A percentile compares a stretch with the other conserved stretches of the same genome.
phyloP scores from a whole-genome alignment of 1,139 yeast species.

The Diutina siamensis region DNA sequence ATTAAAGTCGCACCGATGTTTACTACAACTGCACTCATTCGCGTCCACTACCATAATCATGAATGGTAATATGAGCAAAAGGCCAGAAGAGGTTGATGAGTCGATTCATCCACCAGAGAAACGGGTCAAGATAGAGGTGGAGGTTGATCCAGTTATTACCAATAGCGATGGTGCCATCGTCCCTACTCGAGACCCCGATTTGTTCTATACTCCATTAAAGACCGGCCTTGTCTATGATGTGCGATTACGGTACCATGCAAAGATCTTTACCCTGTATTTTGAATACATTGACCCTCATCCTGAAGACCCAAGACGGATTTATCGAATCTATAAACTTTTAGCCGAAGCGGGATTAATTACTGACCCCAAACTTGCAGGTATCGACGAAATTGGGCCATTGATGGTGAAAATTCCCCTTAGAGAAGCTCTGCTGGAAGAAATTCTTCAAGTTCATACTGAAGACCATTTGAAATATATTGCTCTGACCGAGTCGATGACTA shows the following conservation, averaged over 20 bases:
- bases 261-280: slow-evolving; percentile 80
- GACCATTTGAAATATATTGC: slow-evolving; percentile 69
- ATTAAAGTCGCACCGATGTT: not conserved
- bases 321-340: slow-evolving; percentile 80
- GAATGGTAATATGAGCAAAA: not conserved
- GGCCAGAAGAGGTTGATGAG: not conserved
- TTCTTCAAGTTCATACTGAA: slow-evolving; percentile 73
- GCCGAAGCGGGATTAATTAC: slow-evolving; percentile 88
- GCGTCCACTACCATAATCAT: not conserved
- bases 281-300: slow-evolving; percentile 98
- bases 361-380: slow-evolving; percentile 73
- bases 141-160: not conserved
- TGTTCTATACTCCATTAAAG: slow-evolving; percentile 60
- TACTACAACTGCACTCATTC: not conserved
- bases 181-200: slow-evolving; percentile 42
- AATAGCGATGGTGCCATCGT: slow-evolving; percentile 18
- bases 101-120: not conserved
- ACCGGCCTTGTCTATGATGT: slow-evolving; percentile 96
- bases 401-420: slow-evolving; percentile 86
- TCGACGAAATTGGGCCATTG: slow-evolving; percentile 73
- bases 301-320: slow-evolving; percentile 94
- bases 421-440: slow-evolving; percentile 81
- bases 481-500: slow-evolving; percentile 66
- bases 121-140: not conserved
- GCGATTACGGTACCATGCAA: slow-evolving; percentile 94